Evolutionary conservation across 495 filamentous ascomycete genomes (phyloP).

Genomic region (Podospora sp.): DNA sequence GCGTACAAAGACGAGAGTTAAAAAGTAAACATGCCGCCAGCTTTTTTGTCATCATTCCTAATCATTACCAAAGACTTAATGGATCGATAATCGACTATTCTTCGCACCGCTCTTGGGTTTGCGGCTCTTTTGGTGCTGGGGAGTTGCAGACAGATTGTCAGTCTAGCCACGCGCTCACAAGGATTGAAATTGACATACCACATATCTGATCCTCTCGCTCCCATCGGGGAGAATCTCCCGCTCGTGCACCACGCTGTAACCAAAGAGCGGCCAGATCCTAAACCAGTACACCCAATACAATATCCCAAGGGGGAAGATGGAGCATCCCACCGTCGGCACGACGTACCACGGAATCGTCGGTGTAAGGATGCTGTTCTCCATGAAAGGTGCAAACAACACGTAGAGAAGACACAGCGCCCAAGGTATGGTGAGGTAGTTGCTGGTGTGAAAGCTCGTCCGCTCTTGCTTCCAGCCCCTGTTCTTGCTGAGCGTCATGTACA

Average conservation of each 20-base stretch:
- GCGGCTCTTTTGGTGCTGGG: too few relatives aligned
- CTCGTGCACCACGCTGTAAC: not conserved
- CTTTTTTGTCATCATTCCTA: too few relatives aligned
- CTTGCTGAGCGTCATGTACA: not conserved
- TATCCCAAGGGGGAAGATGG: not conserved
- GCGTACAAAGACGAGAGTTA: too few relatives aligned
- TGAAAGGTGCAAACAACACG: slow-evolving; percentile 8
- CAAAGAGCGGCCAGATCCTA: slow-evolving; percentile 13
- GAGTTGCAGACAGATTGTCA: too few relatives aligned
- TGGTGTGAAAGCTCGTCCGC: slow-evolving; percentile 12
- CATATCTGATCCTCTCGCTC: slow-evolving; percentile 14
- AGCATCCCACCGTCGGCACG: slow-evolving; percentile 9
- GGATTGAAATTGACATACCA: too few relatives aligned
- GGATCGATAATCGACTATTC: too few relatives aligned
- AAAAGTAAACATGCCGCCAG: too few relatives aligned
- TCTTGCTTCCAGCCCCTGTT: not conserved
- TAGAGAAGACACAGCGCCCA: slow-evolving; percentile 5
- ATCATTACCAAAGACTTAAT: too few relatives aligned
- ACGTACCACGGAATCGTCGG: slow-evolving; percentile 15
- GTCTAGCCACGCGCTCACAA: too few relatives aligned
- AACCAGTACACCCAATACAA: slow-evolving; percentile 14
- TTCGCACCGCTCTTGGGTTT: too few relatives aligned
- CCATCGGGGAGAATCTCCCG: slow-evolving; percentile 9
- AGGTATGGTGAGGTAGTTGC: slow-evolving; percentile 2
- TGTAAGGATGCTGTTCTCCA: slow-evolving; percentile 8